Percentiles rank a stretch among this genome's conserved stretches.
These are phyloP conservation scores for Gnomoniopsis smithogilvyi DNA, from an alignment of 2,329 filamentous ascomycete genomes.

Conservation along the genomic window DNA sequence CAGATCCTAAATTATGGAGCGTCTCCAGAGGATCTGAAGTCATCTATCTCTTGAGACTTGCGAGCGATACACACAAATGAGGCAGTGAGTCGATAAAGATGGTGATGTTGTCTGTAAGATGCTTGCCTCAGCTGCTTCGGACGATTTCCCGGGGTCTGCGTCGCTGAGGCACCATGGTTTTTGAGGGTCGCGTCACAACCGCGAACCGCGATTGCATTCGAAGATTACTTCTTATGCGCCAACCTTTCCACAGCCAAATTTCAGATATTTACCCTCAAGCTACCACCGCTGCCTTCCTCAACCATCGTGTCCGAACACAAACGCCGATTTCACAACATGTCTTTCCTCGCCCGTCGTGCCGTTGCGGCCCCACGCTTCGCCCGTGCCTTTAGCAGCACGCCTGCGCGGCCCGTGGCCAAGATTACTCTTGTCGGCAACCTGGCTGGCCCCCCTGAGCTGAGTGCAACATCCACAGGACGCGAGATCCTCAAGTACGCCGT, in stretches of 20 bases:
- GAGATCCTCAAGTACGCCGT: slow-evolving; percentile 77
- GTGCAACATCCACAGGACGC: slow-evolving; percentile 64
- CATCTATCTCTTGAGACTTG: too few species aligned
- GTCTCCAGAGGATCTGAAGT: too few species aligned
- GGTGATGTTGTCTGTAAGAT: neutral
- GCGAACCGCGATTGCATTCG: neutral
- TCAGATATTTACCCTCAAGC: neutral
- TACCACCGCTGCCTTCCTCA: neutral
- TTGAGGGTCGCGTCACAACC: too few species aligned
- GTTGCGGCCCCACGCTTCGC: slow-evolving; percentile 35
- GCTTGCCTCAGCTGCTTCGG: too few species aligned
- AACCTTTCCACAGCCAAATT: neutral
- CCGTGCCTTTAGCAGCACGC: slow-evolving; percentile 75
- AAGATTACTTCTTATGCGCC: neutral
- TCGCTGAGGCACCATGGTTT: too few species aligned
- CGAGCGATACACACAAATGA: too few species aligned
- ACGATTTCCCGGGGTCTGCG: too few species aligned
- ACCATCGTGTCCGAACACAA: neutral
- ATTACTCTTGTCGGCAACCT: slow-evolving; percentile 88
- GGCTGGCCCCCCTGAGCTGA: slow-evolving; percentile 72
- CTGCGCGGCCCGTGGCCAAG: slow-evolving; percentile 65
- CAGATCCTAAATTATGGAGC: neutral
- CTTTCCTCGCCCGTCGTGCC: slow-evolving; percentile 21
- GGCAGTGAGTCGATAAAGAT: neutral
- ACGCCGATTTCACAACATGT: slow-evolving; percentile 16